phyloP scores from a whole-genome alignment of 305 asterid genomes.

The Solanum hybrid region DNA sequence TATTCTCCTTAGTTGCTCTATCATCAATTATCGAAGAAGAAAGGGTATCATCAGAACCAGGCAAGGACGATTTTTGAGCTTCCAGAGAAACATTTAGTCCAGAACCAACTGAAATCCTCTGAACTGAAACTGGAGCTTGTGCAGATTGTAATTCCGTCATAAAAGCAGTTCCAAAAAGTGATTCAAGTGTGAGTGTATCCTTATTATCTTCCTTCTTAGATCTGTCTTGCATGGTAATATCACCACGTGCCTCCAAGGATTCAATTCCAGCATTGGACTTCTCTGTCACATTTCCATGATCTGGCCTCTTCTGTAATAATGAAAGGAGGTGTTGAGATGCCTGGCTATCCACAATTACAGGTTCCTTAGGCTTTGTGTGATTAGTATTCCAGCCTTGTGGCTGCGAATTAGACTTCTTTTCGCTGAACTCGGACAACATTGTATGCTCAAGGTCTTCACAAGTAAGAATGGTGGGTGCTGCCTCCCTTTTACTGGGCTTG shows the following conservation, averaged over 20 bases:
- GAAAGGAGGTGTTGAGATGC: conserved; percentile 88
- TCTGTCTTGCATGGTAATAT: conserved; percentile 18
- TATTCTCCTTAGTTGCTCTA: conserved; percentile 24
- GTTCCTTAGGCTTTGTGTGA: conserved; percentile 27
- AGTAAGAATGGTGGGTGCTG: conserved; percentile 50
- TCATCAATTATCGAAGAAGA: conserved; percentile 28
- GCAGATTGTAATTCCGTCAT: conserved; percentile 86
- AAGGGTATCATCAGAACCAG: conserved; percentile 28
- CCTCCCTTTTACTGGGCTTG: conserved; percentile 30
- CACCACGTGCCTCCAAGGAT: conserved; percentile 24
- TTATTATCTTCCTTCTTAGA: conserved; percentile 38
- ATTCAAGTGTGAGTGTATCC: conserved; percentile 60
- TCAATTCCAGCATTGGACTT: conserved; percentile 18
- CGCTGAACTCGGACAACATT: conserved; percentile 61
- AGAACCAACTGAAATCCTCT: conserved; percentile 50
- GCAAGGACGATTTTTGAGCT: conserved; percentile 35
- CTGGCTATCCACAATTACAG: conserved; percentile 35
- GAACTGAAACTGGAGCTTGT: conserved; percentile 89
- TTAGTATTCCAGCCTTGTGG: conserved; percentile 23
- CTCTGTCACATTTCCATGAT: conserved; percentile 14
- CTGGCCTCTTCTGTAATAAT: conserved; percentile 60
- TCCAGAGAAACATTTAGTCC: conserved; percentile 31
- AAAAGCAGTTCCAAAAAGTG: conserved; percentile 95
- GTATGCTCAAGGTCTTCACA: conserved; percentile 95
- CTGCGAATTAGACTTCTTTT: conserved; percentile 29